Percentiles rank a stretch among this genome's conserved stretches.
Conservation (phyloP, 169 alveolate species). For the Cardiosporidium cionae region DNA sequence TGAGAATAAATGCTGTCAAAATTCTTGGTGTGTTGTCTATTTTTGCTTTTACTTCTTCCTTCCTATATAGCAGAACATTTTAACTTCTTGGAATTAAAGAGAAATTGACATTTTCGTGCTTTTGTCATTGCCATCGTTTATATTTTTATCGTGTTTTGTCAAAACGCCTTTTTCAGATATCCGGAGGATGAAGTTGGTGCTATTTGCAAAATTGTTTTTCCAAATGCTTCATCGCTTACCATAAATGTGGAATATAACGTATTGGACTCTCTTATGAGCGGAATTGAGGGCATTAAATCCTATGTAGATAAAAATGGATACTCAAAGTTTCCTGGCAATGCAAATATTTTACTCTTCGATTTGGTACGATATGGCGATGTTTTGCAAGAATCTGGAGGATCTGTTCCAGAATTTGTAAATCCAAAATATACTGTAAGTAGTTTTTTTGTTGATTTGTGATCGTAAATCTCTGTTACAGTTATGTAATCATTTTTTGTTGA, state of each 20-base stretch:
- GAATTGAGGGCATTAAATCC: constrained; percentile 45
- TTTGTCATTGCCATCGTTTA: not conserved
- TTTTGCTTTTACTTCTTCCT: no score
- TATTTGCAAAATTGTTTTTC: constrained; percentile 11
- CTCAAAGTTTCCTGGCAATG: constrained; percentile 79
- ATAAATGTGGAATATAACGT: constrained; percentile 69
- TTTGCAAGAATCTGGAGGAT: constrained; percentile 72
- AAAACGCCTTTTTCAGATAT: constrained; percentile 16
- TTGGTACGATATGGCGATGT: constrained; percentile 56
- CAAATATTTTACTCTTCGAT: constrained; percentile 68
- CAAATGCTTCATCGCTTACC: constrained; percentile 19
- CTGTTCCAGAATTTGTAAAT: constrained; percentile 85
- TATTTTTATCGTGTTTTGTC: no score
- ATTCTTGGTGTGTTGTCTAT: no score
- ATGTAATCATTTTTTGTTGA: not conserved
- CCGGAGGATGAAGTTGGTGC: constrained; percentile 41
- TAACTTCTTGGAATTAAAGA: constrained; percentile 23
- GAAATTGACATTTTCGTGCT: not conserved
- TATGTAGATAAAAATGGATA: constrained; percentile 37
- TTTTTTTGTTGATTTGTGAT: not conserved
- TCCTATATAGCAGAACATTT: no score
- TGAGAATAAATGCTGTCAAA: no score
- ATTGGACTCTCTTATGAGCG: constrained; percentile 69
- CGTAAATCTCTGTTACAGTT: not conserved
- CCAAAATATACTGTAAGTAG: constrained; percentile 73